A percentile compares a stretch with the other conserved stretches of the same genome.
Conservation (phyloP, 148 eudicot genomes). For the Fagopyrum esculentum region DNA sequence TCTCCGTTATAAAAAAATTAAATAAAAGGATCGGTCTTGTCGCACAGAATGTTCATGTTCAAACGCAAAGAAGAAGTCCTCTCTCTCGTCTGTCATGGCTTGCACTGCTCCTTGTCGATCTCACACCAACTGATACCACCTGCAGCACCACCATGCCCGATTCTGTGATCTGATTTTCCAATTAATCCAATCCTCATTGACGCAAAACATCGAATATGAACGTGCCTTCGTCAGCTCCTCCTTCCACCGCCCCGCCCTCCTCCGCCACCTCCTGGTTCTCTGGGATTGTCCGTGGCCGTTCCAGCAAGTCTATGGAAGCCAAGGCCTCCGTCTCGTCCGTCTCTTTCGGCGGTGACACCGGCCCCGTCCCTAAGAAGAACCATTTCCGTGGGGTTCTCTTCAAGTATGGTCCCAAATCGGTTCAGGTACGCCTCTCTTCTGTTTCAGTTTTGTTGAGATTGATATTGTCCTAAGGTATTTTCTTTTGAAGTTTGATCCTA, state of each 20-base stretch:
- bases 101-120: slow-evolving; percentile 9
- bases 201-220: slow-evolving; percentile 6
- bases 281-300: slow-evolving; percentile 54
- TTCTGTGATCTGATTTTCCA: not conserved
- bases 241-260: slow-evolving; percentile 16
- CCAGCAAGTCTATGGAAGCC: slow-evolving; percentile 26
- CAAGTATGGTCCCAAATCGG: slow-evolving; percentile 74
- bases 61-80: not conserved
- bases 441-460: slow-evolving; percentile 6
- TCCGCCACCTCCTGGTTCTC: slow-evolving; percentile 49
- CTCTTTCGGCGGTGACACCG: slow-evolving; percentile 15
- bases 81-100: not conserved
- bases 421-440: slow-evolving; percentile 43
- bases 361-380: slow-evolving; percentile 34
- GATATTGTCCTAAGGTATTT: not conserved
- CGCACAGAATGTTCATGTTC: not conserved
- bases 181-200: not conserved
- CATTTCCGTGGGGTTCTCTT: slow-evolving; percentile 87
- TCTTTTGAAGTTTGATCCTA: not conserved
- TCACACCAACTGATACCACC: not conserved
- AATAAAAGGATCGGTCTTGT: too few relatives aligned
- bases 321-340: slow-evolving; percentile 23
- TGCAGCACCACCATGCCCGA: slow-evolving; percentile 3
- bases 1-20: too few relatives aligned
- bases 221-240: slow-evolving; percentile 9